Evolutionary conservation across 805 yeast genomes (phyloP), one percentile per base, ranked within the genome.

Genomic region (Candida golubevii): DNA sequence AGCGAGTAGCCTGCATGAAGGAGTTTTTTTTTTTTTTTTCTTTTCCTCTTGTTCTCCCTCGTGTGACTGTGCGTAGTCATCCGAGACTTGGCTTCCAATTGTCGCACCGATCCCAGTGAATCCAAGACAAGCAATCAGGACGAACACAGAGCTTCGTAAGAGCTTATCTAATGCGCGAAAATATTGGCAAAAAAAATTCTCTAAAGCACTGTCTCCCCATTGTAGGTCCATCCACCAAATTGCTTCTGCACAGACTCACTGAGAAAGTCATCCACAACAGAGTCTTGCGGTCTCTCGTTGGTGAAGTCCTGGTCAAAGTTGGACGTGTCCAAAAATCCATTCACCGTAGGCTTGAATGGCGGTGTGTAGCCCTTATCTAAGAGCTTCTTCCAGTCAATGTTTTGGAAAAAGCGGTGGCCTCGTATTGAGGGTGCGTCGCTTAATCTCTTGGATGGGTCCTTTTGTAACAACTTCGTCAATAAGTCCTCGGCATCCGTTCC

Each of bases 181-280:
- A 18, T 3, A 5, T 29, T 29, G 32, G 11, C 32, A 29, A 11
- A 12, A 29, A 3, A 3, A 4, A 3, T 29, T 29, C n/a, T 12
- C n/a, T 44, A 51, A 15, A 54, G 51, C 28, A 63, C 61, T 13
- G 57, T 66, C 39, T 75, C 82, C 2, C 93, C 95, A 38, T 83
- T 87, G 65, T 90, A 91, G 2, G 98, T 91, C 99, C 99, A 93
- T 7, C 99, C 98, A 38, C 97, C 98, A 72, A 93, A 93, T 67
- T 93, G 98, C 61, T 85, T 82, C 66, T 93, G 99, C n/a, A 93
- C 97, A 56, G 90, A 80, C 56, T 89, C 98, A 58, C 95, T 86
- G 50, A 93, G 75, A 54, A 78, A 88, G 59, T 88, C 95, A 62
- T 90, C 95, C 13, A 90, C 97, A 10, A 93, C 97, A 49, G 96